Base-by-base conservation (phyloP, 805 yeast species). In the Isabelozyma gotoi region DNA sequence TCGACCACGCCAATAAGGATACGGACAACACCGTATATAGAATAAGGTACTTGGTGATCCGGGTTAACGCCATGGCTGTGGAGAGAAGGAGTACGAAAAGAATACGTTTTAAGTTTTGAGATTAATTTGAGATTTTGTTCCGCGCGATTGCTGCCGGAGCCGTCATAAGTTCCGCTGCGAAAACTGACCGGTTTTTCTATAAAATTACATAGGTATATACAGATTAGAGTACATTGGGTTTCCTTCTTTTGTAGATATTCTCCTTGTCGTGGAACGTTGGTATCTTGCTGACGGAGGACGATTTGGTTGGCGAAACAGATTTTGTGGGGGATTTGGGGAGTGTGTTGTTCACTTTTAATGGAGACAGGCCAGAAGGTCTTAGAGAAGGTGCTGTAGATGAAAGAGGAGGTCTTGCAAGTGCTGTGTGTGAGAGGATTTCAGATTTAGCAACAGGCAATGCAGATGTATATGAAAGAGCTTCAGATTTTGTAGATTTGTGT, bases 1-100 rank as follows among this genome's bases (percentile, higher is more conserved):
- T 39, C 4, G 67, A 51, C 50, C 55, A 53, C 8, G 49, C 44
- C 39, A 57, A 50, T 39, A 55, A 48, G 6, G 43, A 48, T 14
- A 53, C 40, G 5, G 66, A 56, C 16, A 55, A 39, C 2, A 50
- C 39, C 7, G 59, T 40, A 36, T 60, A 60, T 5, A 53, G 51
- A 5, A 56, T 19, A 12, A 55, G 43, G 46, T 57, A 57, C 36
- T 44, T 42, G 29, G 29, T 18, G 11, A 35, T 18, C 24, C 15
- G 16, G 20, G 19, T 14, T 17, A 35, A 19, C 11, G 20, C 38
- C 38, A 35, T 35, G 15, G 7, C n/a, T 32, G 18, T 12, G 11
- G 34, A 24, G 29, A 24, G 12, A 24, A n/a, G n/a, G n/a, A n/a
- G n/a, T n/a, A n/a, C n/a, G n/a, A n/a, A n/a, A n/a, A n/a, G n/a